Conservation (phyloP, 2,329 filamentous ascomycete genomes). For the Pseudogymnoascus sp. region DNA sequence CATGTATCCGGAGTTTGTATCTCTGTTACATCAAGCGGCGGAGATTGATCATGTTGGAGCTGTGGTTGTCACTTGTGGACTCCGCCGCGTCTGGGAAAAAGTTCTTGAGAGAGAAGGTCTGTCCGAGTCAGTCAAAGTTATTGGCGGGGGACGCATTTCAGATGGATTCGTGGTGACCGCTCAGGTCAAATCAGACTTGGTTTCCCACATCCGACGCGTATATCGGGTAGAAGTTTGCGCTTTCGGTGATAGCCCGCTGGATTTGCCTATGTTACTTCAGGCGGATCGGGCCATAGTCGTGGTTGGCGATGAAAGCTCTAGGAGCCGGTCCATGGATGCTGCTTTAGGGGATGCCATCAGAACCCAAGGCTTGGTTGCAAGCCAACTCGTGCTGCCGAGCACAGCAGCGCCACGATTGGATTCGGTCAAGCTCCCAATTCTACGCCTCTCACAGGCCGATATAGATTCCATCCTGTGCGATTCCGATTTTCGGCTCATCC, state of each 20-base stretch:
- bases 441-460: slow-evolving; percentile 25
- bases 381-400: slow-evolving; percentile 39
- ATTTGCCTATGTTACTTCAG: slow-evolving; percentile 45
- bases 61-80: slow-evolving; percentile 47
- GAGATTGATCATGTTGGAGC: slow-evolving; percentile 32
- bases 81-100: slow-evolving; percentile 45
- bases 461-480: background rate
- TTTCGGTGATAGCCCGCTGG: slow-evolving; percentile 52
- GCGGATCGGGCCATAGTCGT: slow-evolving; percentile 49
- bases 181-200: slow-evolving; percentile 40
- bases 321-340: slow-evolving; percentile 46
- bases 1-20: slow-evolving; percentile 40
- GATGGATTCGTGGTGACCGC: slow-evolving; percentile 44
- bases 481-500: slow-evolving; percentile 24
- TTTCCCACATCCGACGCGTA: slow-evolving; percentile 30
- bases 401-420: slow-evolving; percentile 35
- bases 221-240: slow-evolving; percentile 39
- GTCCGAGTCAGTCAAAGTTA: slow-evolving; percentile 35
- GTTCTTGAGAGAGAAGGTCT: slow-evolving; percentile 39
- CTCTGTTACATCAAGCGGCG: slow-evolving; percentile 31
- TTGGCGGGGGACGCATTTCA: slow-evolving; percentile 41
- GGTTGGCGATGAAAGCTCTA: slow-evolving; percentile 36
- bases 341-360: slow-evolving; percentile 36
- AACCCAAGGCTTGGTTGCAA: slow-evolving; percentile 30
- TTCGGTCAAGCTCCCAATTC: slow-evolving; percentile 32